Conservation (phyloP, 2,329 filamentous ascomycete genomes). For the Daldinia eschscholtzii region DNA sequence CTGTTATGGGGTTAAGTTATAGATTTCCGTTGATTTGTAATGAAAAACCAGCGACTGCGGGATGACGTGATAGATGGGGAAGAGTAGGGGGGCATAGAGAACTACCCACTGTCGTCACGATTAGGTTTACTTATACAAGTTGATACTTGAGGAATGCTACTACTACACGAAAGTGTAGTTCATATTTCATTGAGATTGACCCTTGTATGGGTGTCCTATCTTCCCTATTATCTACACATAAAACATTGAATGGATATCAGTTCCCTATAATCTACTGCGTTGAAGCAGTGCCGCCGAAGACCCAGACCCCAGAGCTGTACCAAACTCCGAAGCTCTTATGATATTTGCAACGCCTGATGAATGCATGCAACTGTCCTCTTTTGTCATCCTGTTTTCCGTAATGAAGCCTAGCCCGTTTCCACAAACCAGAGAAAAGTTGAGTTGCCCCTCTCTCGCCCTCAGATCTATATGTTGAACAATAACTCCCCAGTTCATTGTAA, state of each 20-base stretch:
- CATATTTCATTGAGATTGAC: slow-evolving; percentile 22
- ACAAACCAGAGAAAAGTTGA: slow-evolving; percentile 51
- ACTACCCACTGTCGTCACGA: slow-evolving; percentile 7
- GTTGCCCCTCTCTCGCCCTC: slow-evolving; percentile 49
- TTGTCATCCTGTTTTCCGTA: slow-evolving; percentile 44
- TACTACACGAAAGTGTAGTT: slow-evolving; percentile 17
- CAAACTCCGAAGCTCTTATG: slow-evolving; percentile 48
- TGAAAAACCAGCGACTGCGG: background rate
- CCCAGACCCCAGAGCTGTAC: slow-evolving; percentile 47
- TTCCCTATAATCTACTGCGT: slow-evolving; percentile 52
- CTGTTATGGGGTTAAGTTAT: background rate
- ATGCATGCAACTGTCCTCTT: slow-evolving; percentile 50
- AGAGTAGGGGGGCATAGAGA: background rate
- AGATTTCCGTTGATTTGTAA: slow-evolving; percentile 10
- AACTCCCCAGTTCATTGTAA: slow-evolving; percentile 37
- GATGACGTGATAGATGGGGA: slow-evolving; percentile 23
- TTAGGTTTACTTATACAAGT: background rate
- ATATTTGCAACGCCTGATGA: slow-evolving; percentile 54
- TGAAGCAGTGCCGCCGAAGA: slow-evolving; percentile 56
- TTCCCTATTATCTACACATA: slow-evolving; percentile 37
- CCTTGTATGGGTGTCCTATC: slow-evolving; percentile 18
- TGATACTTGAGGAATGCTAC: slow-evolving; percentile 11
- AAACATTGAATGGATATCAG: slow-evolving; percentile 36
- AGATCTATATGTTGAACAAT: slow-evolving; percentile 51
- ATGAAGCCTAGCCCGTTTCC: slow-evolving; percentile 43